Percentiles rank a stretch among this genome's conserved stretches.
Conservation (phyloP, 139 green algal genomes). For the Deuterostichococcus epilithicus region DNA sequence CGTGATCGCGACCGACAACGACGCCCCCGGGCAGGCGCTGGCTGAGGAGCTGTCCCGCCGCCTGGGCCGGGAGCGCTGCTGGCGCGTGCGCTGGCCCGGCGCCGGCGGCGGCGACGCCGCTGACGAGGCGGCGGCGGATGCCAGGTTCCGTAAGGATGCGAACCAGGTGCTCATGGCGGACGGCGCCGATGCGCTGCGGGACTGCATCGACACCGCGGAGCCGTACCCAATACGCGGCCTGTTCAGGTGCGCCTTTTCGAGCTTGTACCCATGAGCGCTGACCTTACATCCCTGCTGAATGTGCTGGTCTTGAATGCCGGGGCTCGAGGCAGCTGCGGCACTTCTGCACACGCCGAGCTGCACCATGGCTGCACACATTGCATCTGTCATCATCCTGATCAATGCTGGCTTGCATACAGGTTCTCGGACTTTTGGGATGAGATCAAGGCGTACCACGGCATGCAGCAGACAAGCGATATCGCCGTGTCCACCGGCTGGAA, state of each 20-base stretch:
- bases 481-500: conserved; percentile 78
- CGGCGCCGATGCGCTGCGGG: conserved; percentile 48
- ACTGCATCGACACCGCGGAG: conserved; percentile 58
- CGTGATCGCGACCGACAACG: conserved; percentile 77
- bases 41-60: conserved; percentile 81
- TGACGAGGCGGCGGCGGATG: neutral
- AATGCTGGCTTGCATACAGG: conserved; percentile 10
- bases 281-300: too few species aligned
- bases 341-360: too few species aligned
- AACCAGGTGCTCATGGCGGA: conserved; percentile 86
- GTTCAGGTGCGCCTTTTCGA: conserved; percentile 37
- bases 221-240: conserved; percentile 82
- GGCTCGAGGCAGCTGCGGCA: too few species aligned
- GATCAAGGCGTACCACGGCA: conserved; percentile 59
- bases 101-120: neutral
- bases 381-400: too few species aligned
- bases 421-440: conserved; percentile 61
- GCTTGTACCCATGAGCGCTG: too few species aligned
- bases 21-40: conserved; percentile 75
- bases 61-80: conserved; percentile 77
- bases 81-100: conserved; percentile 54
- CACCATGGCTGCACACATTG: too few species aligned
- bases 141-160: conserved; percentile 78
- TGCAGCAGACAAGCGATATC: conserved; percentile 34
- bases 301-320: too few species aligned